Evolutionary conservation across 2,329 filamentous ascomycete genomes (phyloP).

Genomic region (Colletotrichum destructivum): DNA sequence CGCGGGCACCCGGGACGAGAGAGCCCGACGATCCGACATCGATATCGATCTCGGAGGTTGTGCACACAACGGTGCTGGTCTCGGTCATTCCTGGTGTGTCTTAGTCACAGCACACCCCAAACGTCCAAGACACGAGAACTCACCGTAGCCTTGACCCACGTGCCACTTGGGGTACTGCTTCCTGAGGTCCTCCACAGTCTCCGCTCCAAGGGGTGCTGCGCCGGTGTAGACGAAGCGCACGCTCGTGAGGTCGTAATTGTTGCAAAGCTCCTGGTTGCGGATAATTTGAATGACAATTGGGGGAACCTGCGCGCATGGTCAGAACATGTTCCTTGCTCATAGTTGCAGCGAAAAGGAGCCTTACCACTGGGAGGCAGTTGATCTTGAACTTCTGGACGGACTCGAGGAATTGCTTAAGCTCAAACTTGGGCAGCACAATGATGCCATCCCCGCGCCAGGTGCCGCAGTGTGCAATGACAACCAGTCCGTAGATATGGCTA

Average conservation of each 20-base stretch:
- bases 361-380: conserved; percentile 74
- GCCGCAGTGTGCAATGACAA: conserved; percentile 77
- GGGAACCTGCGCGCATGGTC: conserved; percentile 68
- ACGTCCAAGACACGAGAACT: neutral
- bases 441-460: conserved; percentile 81
- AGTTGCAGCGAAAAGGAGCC: conserved; percentile 44
- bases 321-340: neutral
- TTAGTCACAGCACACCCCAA: neutral
- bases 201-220: conserved; percentile 80
- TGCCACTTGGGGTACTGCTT: conserved; percentile 75
- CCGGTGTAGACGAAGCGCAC: conserved; percentile 78
- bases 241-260: conserved; percentile 79
- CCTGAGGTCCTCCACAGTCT: conserved; percentile 75
- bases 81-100: conserved; percentile 75
- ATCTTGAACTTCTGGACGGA: conserved; percentile 81
- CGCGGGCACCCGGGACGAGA: conserved; percentile 74
- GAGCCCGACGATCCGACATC: conserved; percentile 79
- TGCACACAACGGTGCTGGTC: conserved; percentile 76
- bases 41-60: conserved; percentile 71
- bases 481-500: conserved; percentile 86
- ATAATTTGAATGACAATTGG: conserved; percentile 84
- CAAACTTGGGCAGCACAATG: conserved; percentile 82
- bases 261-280: conserved; percentile 71
- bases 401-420: conserved; percentile 75
- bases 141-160: conserved; percentile 82